Evolutionary conservation across 331 rosid species (phyloP), one percentile per base, ranked within the genome.

Genomic region (Malus hybrid): DNA sequence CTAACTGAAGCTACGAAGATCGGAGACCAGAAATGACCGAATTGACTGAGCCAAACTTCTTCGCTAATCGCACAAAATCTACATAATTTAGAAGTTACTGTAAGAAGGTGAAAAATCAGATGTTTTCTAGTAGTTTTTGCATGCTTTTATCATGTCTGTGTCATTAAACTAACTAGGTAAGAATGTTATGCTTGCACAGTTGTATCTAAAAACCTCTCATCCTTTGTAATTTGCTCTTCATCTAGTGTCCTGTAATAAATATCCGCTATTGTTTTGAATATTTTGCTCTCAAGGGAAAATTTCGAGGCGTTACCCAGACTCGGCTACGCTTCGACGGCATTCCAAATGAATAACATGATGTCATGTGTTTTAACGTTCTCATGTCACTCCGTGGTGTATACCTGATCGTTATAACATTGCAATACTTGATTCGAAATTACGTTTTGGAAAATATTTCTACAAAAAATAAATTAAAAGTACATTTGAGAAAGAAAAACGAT

Each of bases 1-100:
- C 10, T 20, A 73, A 73, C 44, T 34, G 75, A 89, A 75, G 86
- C 80, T 70, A 22, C 48, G 68, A 83, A 84, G 71, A 79, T 22
- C 63, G 64, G 82, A 84, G 75, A 77, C 52, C 50, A 72, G 76
- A 57, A 79, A 42, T 44, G 77, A 79, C 55, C 44, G 70, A 77
- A 66, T 73, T 33, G 60, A 52, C 55, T 24, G 55, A 66, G 39
- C 19, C 63, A 10, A 19, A 79, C 58, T 52, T 70, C 58, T 52
- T 70, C 53, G 33, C 81, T 61, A 79, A 79, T 75, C 39, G 52
- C 80, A 66, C 46, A 34, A 53, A 3, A 62, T 73, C 76, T 44
- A 68, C 39, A 18, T 32, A 28, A 24, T 42, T 75, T 69, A 71
- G 77, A 69, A 68, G 42, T 68, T 36, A 58, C 42, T 58, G 18